These are phyloP conservation scores for Acidomyces sp. DNA, from an alignment of 495 filamentous ascomycete genomes.

Conservation along the genomic window DNA sequence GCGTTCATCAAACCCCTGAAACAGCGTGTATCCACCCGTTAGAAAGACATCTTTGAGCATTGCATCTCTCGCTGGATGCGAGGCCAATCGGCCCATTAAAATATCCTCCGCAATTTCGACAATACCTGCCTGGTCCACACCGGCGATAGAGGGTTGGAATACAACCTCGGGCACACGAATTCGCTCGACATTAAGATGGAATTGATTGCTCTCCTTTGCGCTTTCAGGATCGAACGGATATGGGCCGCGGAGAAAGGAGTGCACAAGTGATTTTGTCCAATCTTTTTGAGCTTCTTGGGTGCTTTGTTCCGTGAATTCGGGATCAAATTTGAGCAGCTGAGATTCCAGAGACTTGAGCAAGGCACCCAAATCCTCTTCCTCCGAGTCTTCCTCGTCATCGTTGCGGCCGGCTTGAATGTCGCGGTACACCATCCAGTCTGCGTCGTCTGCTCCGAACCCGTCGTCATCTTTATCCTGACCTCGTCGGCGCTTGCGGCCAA, in stretches of 20 bases:
- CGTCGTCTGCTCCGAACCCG: conserved; percentile 91
- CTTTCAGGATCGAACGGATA: conserved; percentile 71
- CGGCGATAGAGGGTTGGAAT: conserved; percentile 90
- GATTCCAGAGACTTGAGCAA: conserved; percentile 63
- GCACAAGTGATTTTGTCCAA: conserved; percentile 82
- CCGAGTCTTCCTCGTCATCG: conserved; percentile 70
- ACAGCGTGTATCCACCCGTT: conserved; percentile 85
- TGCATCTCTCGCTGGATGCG: conserved; percentile 41
- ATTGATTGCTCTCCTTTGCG: conserved; percentile 68
- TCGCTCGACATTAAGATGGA: conserved; percentile 92
- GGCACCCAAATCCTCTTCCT: conserved; percentile 71
- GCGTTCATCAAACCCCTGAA: conserved; percentile 74
- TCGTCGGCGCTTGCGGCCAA: conserved; percentile 64
- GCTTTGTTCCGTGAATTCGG: conserved; percentile 75
- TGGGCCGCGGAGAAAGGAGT: conserved; percentile 78
- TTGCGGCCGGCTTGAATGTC: conserved; percentile 70
- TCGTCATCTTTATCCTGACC: conserved; percentile 72
- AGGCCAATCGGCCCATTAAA: conserved; percentile 58
- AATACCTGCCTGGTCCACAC: conserved; percentile 85
- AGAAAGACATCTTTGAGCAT: conserved; percentile 80
- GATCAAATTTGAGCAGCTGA: conserved; percentile 74
- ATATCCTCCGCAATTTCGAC: conserved; percentile 82
- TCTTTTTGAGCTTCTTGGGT: conserved; percentile 84
- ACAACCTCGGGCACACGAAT: conserved; percentile 93
- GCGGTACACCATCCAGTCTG: conserved; percentile 94